Conservation (phyloP, 2,329 filamentous ascomycete genomes). For the Calonectria multiphialidica region DNA sequence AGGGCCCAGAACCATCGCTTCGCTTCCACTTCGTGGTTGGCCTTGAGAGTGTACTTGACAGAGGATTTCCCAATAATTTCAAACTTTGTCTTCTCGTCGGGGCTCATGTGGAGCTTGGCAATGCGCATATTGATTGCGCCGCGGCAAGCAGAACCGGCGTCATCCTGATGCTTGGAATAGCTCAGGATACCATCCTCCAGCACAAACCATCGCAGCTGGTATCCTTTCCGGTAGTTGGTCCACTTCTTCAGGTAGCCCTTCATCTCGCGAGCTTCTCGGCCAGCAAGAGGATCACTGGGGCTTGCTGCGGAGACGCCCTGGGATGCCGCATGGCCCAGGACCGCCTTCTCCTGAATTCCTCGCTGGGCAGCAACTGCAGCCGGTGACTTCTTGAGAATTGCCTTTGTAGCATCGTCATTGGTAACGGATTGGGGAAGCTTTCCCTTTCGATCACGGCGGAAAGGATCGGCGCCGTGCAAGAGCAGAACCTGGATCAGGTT, state of each 20-base stretch:
- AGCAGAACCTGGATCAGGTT: conserved; percentile 91
- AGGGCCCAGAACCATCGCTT: conserved; percentile 99
- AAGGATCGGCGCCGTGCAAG: conserved; percentile 95
- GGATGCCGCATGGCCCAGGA: conserved; percentile 79
- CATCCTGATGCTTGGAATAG: conserved; percentile 99
- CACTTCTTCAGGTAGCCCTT: conserved; percentile 99
- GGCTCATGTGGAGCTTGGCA: conserved; percentile 92
- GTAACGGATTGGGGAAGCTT: conserved; percentile 97
- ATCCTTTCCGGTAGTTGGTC: conserved; percentile 98
- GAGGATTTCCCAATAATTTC: conserved; percentile 98
- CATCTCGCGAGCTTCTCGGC: conserved; percentile 94
- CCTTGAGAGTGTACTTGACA: conserved; percentile 97
- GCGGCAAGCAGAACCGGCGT: conserved; percentile 94
- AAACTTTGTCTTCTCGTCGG: conserved; percentile 97
- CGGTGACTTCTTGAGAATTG: conserved; percentile 93
- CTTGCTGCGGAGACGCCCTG: conserved; percentile 65
- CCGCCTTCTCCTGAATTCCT: conserved; percentile 96
- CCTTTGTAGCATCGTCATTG: conserved; percentile 89
- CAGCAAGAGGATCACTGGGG: conserved; percentile 73
- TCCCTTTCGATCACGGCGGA: conserved; percentile 92
- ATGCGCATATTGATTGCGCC: conserved; percentile 99
- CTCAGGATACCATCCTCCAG: conserved; percentile 96
- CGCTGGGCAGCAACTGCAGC: conserved; percentile 94
- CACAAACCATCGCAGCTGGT: conserved; percentile 97
- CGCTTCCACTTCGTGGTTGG: conserved; percentile 97